Percentiles rank a stretch among this genome's conserved stretches.
These are phyloP conservation scores for Halophytophthora polymorphica DNA, from an alignment of 352 stramenopile genomes.

Conservation along the genomic window DNA sequence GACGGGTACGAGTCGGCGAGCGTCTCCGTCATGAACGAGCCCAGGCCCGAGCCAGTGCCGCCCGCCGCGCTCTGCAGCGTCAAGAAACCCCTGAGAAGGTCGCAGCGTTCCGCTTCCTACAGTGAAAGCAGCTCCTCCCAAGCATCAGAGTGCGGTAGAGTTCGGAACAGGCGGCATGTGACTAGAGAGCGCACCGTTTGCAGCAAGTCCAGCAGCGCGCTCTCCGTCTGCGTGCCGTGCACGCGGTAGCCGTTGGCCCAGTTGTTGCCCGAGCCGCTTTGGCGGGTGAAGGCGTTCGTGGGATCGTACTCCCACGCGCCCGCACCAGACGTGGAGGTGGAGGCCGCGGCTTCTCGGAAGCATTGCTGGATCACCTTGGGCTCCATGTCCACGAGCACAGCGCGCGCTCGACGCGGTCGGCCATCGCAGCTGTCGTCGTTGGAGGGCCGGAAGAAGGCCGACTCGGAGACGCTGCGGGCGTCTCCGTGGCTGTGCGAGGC, in stretches of 20 bases:
- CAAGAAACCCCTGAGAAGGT: conserved; percentile 65
- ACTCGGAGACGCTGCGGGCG: conserved; percentile 1
- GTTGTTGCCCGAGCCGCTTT: conserved; percentile 79
- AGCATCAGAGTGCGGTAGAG: neutral
- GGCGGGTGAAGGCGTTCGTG: conserved; percentile 45
- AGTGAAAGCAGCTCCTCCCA: neutral
- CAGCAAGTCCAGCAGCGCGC: conserved; percentile 50
- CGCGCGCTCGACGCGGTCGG: conserved; percentile 33
- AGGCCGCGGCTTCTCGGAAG: conserved; percentile 8
- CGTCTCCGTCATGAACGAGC: conserved; percentile 76
- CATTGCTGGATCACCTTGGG: conserved; percentile 69
- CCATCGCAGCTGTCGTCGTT: conserved; percentile 10
- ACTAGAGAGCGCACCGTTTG: conserved; percentile 27
- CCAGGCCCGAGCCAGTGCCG: conserved; percentile 84
- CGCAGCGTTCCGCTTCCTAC: conserved; percentile 69
- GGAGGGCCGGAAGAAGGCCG: conserved; percentile 33
- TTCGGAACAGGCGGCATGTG: neutral
- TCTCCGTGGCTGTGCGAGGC: neutral
- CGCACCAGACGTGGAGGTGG: neutral
- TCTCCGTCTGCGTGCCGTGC: conserved; percentile 40
- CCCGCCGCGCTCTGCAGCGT: conserved; percentile 85
- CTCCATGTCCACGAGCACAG: conserved; percentile 84
- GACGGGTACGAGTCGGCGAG: conserved; percentile 62
- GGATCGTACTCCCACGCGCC: conserved; percentile 45
- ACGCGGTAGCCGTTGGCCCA: conserved; percentile 67